Evolutionary conservation across 2,329 filamentous ascomycete genomes (phyloP).

Genomic region (Elsinoe perseae): DNA sequence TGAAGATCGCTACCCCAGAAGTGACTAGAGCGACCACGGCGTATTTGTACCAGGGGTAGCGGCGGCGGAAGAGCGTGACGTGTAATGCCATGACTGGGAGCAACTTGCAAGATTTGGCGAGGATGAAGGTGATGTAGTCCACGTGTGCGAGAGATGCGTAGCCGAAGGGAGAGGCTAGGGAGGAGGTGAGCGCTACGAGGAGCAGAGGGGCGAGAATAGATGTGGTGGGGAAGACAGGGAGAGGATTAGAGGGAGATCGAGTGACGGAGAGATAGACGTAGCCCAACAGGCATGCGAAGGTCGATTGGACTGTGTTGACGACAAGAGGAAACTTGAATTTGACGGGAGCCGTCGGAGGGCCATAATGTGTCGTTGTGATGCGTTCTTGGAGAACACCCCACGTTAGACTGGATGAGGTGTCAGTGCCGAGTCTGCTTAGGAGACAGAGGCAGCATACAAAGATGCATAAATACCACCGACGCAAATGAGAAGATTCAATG

Average conservation of each 20-base stretch:
- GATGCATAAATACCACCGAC: constrained; percentile 95
- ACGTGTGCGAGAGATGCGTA: constrained; percentile 89
- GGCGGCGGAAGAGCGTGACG: constrained; percentile 78
- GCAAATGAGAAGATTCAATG: constrained; percentile 68
- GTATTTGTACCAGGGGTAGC: constrained; percentile 95
- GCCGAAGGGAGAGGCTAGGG: constrained; percentile 88
- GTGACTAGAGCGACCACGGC: constrained; percentile 86
- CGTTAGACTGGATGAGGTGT: constrained; percentile 55
- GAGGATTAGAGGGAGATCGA: constrained; percentile 37
- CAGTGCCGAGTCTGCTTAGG: not conserved
- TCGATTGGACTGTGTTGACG: constrained; percentile 90
- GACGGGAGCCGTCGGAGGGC: constrained; percentile 51
- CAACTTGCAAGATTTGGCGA: constrained; percentile 96
- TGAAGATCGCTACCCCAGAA: constrained; percentile 87
- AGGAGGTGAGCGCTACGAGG: constrained; percentile 78
- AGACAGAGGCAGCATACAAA: constrained; percentile 55
- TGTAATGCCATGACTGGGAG: constrained; percentile 98
- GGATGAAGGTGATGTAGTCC: constrained; percentile 95
- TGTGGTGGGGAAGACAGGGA: constrained; percentile 66
- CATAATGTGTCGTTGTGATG: constrained; percentile 87
- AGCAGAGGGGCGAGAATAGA: constrained; percentile 69
- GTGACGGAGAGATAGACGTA: constrained; percentile 67
- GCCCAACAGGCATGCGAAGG: constrained; percentile 76
- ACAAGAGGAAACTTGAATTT: constrained; percentile 91
- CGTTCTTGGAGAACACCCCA: constrained; percentile 97